Evolutionary conservation across 2,329 filamentous ascomycete species (phyloP).

Genomic region (Parascedosporium putredinis): DNA sequence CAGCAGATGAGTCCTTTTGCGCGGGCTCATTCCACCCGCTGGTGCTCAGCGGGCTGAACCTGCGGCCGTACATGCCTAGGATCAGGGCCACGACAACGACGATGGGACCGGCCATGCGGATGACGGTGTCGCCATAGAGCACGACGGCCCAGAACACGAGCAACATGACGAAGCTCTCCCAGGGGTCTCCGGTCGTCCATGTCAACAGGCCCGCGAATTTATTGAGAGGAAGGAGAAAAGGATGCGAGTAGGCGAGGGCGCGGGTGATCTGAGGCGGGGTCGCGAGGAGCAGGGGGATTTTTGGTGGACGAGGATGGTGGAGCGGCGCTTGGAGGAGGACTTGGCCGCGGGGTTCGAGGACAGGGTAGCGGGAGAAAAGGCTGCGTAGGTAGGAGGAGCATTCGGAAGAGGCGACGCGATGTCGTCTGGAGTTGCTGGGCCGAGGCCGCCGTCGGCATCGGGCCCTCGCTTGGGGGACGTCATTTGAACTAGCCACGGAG

Average conservation of each 20-base stretch:
- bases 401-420: constrained; percentile 19
- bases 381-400: constrained; percentile 64
- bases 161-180: constrained; percentile 91
- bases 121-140: constrained; percentile 75
- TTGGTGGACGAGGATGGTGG: constrained; percentile 90
- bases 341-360: constrained; percentile 41
- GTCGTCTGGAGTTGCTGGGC: constrained; percentile 9
- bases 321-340: constrained; percentile 53
- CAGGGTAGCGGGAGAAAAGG: constrained; percentile 78
- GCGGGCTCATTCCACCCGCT: constrained; percentile 57
- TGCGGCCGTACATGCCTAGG: constrained; percentile 80
- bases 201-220: constrained; percentile 74
- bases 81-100: constrained; percentile 72
- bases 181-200: constrained; percentile 89
- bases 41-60: constrained; percentile 83
- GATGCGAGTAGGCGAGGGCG: constrained; percentile 89
- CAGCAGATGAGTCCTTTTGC: constrained; percentile 16
- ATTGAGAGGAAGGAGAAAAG: constrained; percentile 83
- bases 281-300: constrained; percentile 89
- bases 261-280: constrained; percentile 92
- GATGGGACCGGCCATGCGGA: constrained; percentile 73
- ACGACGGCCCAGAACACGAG: constrained; percentile 76
- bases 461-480: constrained; percentile 10
- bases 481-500: constrained; percentile 14
- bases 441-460: constrained; percentile 9